Evolutionary conservation across 2,329 filamentous ascomycete genomes (phyloP).

Genomic region (Didymella exigua): DNA sequence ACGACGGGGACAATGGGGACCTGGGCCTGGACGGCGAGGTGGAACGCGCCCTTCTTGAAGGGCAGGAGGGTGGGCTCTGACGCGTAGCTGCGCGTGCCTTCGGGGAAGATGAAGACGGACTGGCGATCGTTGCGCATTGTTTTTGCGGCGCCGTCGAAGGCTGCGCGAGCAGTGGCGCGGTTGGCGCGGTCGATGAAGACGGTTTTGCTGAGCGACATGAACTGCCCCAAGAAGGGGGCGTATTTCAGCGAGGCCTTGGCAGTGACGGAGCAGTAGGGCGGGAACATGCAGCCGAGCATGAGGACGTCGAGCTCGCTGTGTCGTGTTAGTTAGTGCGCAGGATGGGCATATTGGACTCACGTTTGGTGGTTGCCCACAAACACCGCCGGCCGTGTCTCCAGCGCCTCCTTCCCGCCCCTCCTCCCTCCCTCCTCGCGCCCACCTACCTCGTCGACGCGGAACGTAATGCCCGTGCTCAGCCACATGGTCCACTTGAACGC

Average conservation of each 20-base stretch:
- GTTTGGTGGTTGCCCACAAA: conserved; percentile 96
- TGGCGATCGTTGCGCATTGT: conserved; percentile 72
- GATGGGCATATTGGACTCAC: conserved; percentile 33
- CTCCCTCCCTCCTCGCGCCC: conserved; percentile 36
- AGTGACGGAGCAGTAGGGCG: conserved; percentile 88
- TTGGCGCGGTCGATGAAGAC: conserved; percentile 96
- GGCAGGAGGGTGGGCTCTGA: conserved; percentile 80
- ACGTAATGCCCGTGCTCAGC: conserved; percentile 75
- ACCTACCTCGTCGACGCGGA: conserved; percentile 63
- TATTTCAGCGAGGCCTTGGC: conserved; percentile 84
- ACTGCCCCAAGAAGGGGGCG: conserved; percentile 89
- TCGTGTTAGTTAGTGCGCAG: neutral
- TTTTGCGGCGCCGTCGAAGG: conserved; percentile 80
- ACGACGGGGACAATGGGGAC: conserved; percentile 87
- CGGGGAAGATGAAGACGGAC: conserved; percentile 85
- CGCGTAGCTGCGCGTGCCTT: conserved; percentile 91
- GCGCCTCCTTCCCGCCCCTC: conserved; percentile 41
- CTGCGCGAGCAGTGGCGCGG: conserved; percentile 77
- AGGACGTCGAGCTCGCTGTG: conserved; percentile 82
- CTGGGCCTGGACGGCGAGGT: conserved; percentile 90
- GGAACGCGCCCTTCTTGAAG: conserved; percentile 99
- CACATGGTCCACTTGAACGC: conserved; percentile 81
- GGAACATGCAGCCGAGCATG: conserved; percentile 88
- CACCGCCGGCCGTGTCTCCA: conserved; percentile 71
- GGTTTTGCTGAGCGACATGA: conserved; percentile 81